These are phyloP conservation scores for Physcomitrium patens DNA, from an alignment of 225 moss, liverwort and hornwort species.

Conservation along the genomic window DNA sequence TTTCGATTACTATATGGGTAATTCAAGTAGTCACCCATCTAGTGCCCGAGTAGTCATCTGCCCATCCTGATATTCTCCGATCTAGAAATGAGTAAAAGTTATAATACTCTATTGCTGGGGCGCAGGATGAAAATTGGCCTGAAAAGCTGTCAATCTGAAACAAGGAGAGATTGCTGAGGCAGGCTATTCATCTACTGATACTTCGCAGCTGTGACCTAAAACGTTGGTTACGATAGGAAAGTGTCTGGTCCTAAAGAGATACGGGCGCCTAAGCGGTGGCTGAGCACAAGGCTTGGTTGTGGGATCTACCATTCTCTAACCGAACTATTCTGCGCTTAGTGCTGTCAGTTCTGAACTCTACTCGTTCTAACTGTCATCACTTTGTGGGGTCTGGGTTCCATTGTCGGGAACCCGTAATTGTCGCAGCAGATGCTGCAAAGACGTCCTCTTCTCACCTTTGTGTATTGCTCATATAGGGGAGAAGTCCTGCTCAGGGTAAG, in stretches of 20 bases:
- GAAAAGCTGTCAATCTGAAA: neutral
- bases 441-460: neutral
- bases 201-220: constrained; percentile 17
- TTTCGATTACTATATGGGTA: neutral
- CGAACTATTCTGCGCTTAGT: constrained; percentile 26
- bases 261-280: constrained; percentile 17
- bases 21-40: too few species aligned
- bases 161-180: neutral
- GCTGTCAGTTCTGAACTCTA: neutral
- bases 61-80: neutral
- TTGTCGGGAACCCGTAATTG: neutral
- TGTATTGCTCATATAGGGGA: constrained; percentile 6
- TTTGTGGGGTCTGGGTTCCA: constrained; percentile 20
- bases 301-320: constrained; percentile 34
- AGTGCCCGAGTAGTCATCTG: too few species aligned
- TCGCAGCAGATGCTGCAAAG: constrained; percentile 17
- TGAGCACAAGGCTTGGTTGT: constrained; percentile 23
- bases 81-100: too few species aligned
- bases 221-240: constrained; percentile 24
- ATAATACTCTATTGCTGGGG: neutral
- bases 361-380: neutral
- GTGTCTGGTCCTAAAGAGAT: constrained; percentile 24
- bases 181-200: constrained; percentile 1
- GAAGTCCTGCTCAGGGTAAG: constrained; percentile 5
- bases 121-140: neutral